These are phyloP conservation scores for Sherardia arvensis DNA, from an alignment of 257 asterid genomes.

Conservation along the genomic window DNA sequence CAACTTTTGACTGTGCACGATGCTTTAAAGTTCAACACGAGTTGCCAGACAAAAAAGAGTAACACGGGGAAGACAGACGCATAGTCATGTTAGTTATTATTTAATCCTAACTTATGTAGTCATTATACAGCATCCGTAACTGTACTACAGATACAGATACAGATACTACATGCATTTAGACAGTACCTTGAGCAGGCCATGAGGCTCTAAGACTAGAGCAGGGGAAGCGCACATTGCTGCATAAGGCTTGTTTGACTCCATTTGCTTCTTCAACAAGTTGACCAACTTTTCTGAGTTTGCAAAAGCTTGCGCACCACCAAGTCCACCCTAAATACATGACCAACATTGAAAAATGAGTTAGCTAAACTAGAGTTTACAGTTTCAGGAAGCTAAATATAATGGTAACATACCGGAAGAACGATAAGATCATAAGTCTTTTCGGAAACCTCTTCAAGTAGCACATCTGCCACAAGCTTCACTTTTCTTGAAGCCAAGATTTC, in stretches of 20 bases:
- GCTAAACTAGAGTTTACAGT: neutral
- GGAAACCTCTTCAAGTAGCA: conserved; percentile 64
- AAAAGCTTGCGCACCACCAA: conserved; percentile 93
- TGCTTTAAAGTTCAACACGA: too few species aligned
- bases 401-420: conserved; percentile 66
- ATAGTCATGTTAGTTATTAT: too few species aligned
- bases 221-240: conserved; percentile 99
- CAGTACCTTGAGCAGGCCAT: conserved; percentile 74
- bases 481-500: conserved; percentile 88
- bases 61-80: too few species aligned
- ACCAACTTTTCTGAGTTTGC: conserved; percentile 65
- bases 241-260: conserved; percentile 49
- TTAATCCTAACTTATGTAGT: neutral
- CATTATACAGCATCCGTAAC: neutral
- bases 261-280: conserved; percentile 68
- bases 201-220: conserved; percentile 78
- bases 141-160: neutral
- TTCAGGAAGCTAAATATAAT: neutral
- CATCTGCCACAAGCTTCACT: conserved; percentile 83
- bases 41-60: too few species aligned
- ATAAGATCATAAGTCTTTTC: conserved; percentile 54
- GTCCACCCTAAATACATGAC: conserved; percentile 59
- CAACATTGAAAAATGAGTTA: neutral
- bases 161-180: neutral
- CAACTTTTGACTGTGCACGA: neutral